These are phyloP conservation scores for Tolypocladium ophioglossoides DNA, from an alignment of 2,329 filamentous ascomycete genomes.

Conservation along the genomic window DNA sequence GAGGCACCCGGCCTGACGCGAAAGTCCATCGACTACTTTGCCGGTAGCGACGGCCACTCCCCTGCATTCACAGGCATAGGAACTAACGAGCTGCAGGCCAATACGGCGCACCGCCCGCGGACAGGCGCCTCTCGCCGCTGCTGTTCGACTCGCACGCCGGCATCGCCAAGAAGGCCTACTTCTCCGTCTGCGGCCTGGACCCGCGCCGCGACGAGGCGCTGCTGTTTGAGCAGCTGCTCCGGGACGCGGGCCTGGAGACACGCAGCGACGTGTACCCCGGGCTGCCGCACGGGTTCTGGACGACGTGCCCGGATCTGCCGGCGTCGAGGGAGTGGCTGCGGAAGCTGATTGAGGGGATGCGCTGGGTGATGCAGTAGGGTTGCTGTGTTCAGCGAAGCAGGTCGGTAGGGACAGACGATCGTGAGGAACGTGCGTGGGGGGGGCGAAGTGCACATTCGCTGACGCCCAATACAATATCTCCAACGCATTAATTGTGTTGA, in stretches of 20 bases:
- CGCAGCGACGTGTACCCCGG: conserved; percentile 30
- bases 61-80: no score
- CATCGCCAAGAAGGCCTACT: conserved; percentile 25
- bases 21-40: conserved; percentile 22
- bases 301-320: conserved; percentile 23
- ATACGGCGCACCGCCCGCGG: conserved; percentile 18
- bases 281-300: conserved; percentile 29
- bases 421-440: not conserved
- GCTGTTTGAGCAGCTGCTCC: conserved; percentile 29
- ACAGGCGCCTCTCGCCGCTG: conserved; percentile 27
- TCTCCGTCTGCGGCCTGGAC: conserved; percentile 37
- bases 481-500: not conserved
- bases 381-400: not conserved
- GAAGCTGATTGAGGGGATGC: conserved; percentile 13
- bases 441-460: not conserved
- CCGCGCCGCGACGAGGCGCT: conserved; percentile 37
- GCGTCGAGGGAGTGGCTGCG: conserved; percentile 18
- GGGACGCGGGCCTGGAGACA: conserved; percentile 19
- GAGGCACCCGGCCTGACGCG: conserved; percentile 23
- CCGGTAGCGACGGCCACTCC: conserved; percentile 5
- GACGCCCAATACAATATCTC: not conserved
- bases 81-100: conserved; percentile 6
- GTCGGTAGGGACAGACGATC: not conserved
- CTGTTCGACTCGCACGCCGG: conserved; percentile 19
- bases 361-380: conserved; percentile 8